A percentile compares a stretch with the other conserved stretches of the same genome.
phyloP scores from a whole-genome alignment of 306 rosid species.

The Vigna reflexopilosa region DNA sequence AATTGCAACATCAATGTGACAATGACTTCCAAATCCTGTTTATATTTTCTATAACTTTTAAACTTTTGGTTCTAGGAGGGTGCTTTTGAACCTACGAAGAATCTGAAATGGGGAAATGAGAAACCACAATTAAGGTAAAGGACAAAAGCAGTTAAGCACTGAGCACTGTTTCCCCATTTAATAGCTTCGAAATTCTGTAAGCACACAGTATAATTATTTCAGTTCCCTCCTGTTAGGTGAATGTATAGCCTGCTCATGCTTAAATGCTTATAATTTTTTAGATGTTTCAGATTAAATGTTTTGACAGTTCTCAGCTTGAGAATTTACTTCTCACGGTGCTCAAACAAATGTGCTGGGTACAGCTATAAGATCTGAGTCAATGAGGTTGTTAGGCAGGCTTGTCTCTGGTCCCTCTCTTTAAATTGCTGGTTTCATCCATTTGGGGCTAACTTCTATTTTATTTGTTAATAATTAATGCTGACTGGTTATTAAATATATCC shows the following conservation, averaged over 20 bases:
- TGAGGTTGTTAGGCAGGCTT: conserved; percentile 42
- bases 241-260: conserved; percentile 12
- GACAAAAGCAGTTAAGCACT: not conserved
- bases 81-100: conserved; percentile 19
- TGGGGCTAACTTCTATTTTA: conserved; percentile 3
- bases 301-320: not conserved
- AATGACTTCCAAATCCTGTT: conserved; percentile 6
- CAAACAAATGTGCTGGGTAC: conserved; percentile 28
- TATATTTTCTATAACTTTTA: not conserved
- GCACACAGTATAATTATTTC: not conserved
- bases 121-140: conserved; percentile 18
- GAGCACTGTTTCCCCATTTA: not conserved
- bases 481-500: conserved; percentile 23
- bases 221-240: conserved; percentile 15
- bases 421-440: conserved; percentile 31
- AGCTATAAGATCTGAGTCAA: conserved; percentile 38
- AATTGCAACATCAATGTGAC: conserved; percentile 7
- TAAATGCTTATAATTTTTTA: conserved; percentile 26
- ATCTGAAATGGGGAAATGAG: not conserved
- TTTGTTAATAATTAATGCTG: conserved; percentile 35
- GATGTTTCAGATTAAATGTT: conserved; percentile 19
- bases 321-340: conserved; percentile 26
- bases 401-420: conserved; percentile 48
- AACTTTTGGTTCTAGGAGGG: not conserved
- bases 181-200: not conserved